Evolutionary conservation across 1,139 yeast genomes (phyloP).

Genomic region (Pichia sp.): DNA sequence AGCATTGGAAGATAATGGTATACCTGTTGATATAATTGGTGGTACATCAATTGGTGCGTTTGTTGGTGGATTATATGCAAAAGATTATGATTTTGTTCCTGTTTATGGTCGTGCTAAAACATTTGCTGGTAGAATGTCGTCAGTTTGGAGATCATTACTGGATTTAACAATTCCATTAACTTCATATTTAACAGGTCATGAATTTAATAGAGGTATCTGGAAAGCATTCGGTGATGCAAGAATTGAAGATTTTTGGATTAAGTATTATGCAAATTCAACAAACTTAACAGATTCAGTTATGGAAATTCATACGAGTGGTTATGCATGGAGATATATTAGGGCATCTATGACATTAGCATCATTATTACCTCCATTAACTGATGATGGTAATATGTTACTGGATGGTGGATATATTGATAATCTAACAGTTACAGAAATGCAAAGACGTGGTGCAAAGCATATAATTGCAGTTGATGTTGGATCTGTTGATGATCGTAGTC

Average conservation of each 20-base stretch:
- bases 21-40: constrained; percentile 89
- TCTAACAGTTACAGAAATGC: constrained; percentile 88
- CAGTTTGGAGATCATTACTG: constrained; percentile 76
- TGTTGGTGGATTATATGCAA: constrained; percentile 91
- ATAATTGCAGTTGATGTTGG: constrained; percentile 98
- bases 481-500: constrained; percentile 84
- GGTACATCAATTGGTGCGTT: constrained; percentile 96
- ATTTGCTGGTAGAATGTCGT: constrained; percentile 75
- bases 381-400: constrained; percentile 83
- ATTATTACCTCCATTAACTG: constrained; percentile 80
- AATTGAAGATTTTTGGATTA: constrained; percentile 94
- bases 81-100: constrained; percentile 85
- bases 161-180: constrained; percentile 93
- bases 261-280: constrained; percentile 86
- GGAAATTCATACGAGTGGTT: constrained; percentile 90
- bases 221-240: constrained; percentile 87
- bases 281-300: constrained; percentile 91
- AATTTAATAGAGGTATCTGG: constrained; percentile 95
- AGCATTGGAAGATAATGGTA: constrained; percentile 88
- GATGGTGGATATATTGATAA: constrained; percentile 97
- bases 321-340: constrained; percentile 91
- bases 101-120: constrained; percentile 86
- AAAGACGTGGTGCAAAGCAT: constrained; percentile 75
- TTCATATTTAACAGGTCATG: constrained; percentile 94
- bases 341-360: constrained; percentile 98